phyloP scores from a whole-genome alignment of 192 early-diverging fungal genomes.

The Umbelopsis isabellina region DNA sequence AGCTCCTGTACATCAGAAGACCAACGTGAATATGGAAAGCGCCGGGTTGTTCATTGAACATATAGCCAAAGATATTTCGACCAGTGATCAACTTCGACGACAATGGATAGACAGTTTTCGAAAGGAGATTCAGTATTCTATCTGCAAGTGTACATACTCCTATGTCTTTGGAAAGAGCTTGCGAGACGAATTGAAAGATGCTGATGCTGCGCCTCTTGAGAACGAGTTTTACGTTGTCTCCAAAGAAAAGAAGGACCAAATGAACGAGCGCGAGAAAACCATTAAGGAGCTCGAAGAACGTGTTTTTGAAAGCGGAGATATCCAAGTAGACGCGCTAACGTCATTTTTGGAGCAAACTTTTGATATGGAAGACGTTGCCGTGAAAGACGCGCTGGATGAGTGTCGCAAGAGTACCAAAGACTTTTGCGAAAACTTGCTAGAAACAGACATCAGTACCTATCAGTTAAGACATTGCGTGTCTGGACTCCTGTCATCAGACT shows the following conservation, averaged over 20 bases:
- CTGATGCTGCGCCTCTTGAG: background rate
- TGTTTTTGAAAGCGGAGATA: slow-evolving; percentile 4
- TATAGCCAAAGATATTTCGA: background rate
- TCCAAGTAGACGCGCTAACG: background rate
- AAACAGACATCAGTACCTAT: background rate
- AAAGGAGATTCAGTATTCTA: slow-evolving; percentile 8
- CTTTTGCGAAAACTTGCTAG: background rate
- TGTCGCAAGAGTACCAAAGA: background rate
- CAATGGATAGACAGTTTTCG: slow-evolving; percentile 1
- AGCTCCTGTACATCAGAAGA: slow-evolving; percentile 1
- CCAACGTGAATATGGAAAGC: slow-evolving; percentile 3
- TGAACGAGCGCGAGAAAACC: slow-evolving; percentile 16
- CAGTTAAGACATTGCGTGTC: background rate
- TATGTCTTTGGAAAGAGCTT: slow-evolving; percentile 3
- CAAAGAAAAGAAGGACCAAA: background rate
- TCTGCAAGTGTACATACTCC: background rate
- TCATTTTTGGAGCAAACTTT: background rate
- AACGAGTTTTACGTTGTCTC: background rate
- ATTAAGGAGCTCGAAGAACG: slow-evolving; percentile 23
- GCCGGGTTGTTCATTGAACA: slow-evolving; percentile 1
- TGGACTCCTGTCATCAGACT: background rate
- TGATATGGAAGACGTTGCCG: background rate
- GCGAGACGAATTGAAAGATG: background rate
- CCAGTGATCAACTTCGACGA: background rate
- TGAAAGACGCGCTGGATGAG: background rate